Percentiles rank a stretch among this genome's conserved stretches.
These are phyloP conservation scores for Cryptococcus amylolentus DNA, from an alignment of 1,284 basidiomycete genomes.

Conservation along the genomic window DNA sequence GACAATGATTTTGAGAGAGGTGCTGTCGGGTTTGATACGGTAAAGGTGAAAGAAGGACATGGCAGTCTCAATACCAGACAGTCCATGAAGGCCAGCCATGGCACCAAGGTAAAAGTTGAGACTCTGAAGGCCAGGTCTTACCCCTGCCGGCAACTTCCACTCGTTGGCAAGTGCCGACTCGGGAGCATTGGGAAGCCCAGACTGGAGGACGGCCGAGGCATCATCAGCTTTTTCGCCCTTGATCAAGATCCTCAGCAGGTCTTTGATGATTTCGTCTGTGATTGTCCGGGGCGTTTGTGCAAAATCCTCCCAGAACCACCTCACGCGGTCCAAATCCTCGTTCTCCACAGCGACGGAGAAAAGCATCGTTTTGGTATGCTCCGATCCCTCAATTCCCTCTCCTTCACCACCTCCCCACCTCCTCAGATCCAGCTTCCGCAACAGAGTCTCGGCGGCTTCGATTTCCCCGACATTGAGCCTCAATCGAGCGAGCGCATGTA, in stretches of 20 bases:
- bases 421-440: conserved; percentile 19
- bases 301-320: conserved; percentile 7
- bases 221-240: conserved; percentile 1
- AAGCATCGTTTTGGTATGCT: conserved; percentile 6
- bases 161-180: background rate
- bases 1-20: conserved; percentile 27
- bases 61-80: conserved; percentile 5
- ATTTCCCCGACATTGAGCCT: conserved; percentile 28
- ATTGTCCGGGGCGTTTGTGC: conserved; percentile 3
- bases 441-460: conserved; percentile 19
- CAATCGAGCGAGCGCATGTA: conserved; percentile 33
- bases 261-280: conserved; percentile 4
- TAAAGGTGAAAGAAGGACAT: conserved; percentile 6
- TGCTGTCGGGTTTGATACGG: conserved; percentile 24
- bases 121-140: conserved; percentile 6
- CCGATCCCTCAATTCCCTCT: conserved; percentile 4
- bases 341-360: conserved; percentile 3
- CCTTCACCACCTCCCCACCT: conserved; percentile 1
- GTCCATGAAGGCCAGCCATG: conserved; percentile 4
- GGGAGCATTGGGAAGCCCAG: background rate
- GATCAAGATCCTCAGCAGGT: conserved; percentile 3
- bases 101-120: conserved; percentile 10
- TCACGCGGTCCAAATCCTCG: conserved; percentile 4
- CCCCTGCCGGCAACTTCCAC: conserved; percentile 10
- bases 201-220: conserved; percentile 4